These are phyloP conservation scores for Suhomyces vadensis DNA, from an alignment of 805 yeast genomes.

Conservation along the genomic window DNA sequence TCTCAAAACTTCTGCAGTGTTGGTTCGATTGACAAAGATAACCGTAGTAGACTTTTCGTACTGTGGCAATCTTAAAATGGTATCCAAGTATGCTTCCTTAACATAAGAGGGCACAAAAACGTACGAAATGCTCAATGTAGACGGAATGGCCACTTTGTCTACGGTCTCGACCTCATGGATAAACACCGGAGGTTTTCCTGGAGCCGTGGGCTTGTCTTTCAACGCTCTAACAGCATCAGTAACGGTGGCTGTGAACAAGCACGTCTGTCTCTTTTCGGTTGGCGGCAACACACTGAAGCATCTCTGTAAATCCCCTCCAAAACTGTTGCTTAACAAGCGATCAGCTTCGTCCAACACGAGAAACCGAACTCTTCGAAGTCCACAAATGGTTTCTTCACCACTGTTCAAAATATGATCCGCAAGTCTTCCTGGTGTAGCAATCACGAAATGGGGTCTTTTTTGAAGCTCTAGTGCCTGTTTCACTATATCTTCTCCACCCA, in stretches of 20 bases:
- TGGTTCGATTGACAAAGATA: slow-evolving; percentile 88
- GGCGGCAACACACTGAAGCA: slow-evolving; percentile 75
- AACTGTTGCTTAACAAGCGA: slow-evolving; percentile 78
- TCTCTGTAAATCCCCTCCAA: slow-evolving; percentile 72
- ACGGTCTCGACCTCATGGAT: slow-evolving; percentile 73
- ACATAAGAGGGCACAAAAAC: slow-evolving; percentile 83
- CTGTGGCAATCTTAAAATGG: slow-evolving; percentile 60
- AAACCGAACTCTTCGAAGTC: slow-evolving; percentile 74
- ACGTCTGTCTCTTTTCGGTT: slow-evolving; percentile 75
- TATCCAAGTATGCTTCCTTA: slow-evolving; percentile 83
- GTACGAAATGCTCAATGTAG: slow-evolving; percentile 63
- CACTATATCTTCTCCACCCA: slow-evolving; percentile 96
- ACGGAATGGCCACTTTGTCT: slow-evolving; percentile 79
- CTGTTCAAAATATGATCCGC: slow-evolving; percentile 88
- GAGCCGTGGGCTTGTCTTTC: slow-evolving; percentile 61
- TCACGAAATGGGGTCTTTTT: slow-evolving; percentile 85
- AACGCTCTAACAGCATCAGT: slow-evolving; percentile 87
- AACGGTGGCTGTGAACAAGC: slow-evolving; percentile 92
- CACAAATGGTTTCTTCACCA: slow-evolving; percentile 84
- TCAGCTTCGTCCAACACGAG: slow-evolving; percentile 96
- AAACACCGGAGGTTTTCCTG: slow-evolving; percentile 56
- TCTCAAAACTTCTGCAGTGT: slow-evolving; percentile 83
- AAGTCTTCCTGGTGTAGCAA: slow-evolving; percentile 95
- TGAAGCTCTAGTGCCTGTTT: slow-evolving; percentile 81
- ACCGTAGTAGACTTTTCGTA: slow-evolving; percentile 71